These are phyloP conservation scores for Microstegium vimineum DNA, from an alignment of 176 grass and related monocot species.

Conservation along the genomic window DNA sequence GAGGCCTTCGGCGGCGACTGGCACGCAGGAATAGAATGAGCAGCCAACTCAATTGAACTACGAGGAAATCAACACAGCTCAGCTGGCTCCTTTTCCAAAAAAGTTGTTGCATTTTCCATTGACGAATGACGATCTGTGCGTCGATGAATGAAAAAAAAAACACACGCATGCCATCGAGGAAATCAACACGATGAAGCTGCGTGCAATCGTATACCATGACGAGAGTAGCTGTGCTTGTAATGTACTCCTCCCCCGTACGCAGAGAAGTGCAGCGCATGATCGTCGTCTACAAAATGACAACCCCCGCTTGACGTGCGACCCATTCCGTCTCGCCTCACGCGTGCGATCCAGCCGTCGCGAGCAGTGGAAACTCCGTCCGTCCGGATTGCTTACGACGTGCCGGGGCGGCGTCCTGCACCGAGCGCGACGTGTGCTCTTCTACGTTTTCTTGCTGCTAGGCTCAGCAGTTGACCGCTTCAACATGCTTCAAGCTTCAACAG, in stretches of 20 bases:
- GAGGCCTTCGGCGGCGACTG: too few relatives aligned
- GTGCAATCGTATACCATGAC: neutral
- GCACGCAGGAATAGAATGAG: neutral
- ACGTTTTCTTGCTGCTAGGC: neutral
- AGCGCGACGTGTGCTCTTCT: neutral
- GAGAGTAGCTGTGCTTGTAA: neutral
- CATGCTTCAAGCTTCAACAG: neutral
- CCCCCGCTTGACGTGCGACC: slow-evolving; percentile 30
- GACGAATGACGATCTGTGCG: neutral
- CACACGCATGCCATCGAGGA: neutral
- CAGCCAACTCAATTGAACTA: too few relatives aligned
- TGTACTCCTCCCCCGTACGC: neutral
- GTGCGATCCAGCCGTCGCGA: slow-evolving; percentile 17
- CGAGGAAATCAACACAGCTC: too few relatives aligned
- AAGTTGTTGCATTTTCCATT: neutral
- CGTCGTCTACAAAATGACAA: neutral
- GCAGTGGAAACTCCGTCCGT: neutral
- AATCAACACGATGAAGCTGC: neutral
- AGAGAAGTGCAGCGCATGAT: slow-evolving; percentile 16
- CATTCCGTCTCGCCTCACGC: slow-evolving; percentile 7
- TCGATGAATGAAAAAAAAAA: neutral
- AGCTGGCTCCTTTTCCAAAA: neutral
- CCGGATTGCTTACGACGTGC: slow-evolving; percentile 29
- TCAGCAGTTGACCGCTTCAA: slow-evolving; percentile 1
- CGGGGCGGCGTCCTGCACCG: neutral